These are phyloP conservation scores for Artomyces pyxidatus DNA, from an alignment of 768 basidiomycete species.

Conservation along the genomic window DNA sequence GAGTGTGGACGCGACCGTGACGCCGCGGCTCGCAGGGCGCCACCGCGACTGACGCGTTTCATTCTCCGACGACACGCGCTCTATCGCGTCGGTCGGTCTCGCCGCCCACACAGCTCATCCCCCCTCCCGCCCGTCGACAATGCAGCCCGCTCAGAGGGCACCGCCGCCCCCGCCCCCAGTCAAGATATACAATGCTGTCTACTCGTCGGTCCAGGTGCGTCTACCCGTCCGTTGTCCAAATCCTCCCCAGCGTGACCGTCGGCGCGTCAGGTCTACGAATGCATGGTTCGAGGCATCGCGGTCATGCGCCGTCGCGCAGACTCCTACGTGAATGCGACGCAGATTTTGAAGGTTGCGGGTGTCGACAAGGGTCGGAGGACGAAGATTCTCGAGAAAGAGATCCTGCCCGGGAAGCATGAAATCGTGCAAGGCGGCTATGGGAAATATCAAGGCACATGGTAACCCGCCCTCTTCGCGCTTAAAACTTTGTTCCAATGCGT, in stretches of 20 bases:
- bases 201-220: slow-evolving; percentile 78
- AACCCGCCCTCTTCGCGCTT: slow-evolving; percentile 20
- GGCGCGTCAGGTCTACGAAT: slow-evolving; percentile 77
- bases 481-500: slow-evolving; percentile 2
- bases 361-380: slow-evolving; percentile 95
- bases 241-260: no score
- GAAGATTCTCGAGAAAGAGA: slow-evolving; percentile 96
- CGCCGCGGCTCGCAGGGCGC: background rate
- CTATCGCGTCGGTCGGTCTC: background rate
- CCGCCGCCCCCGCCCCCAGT: slow-evolving; percentile 37
- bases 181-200: slow-evolving; percentile 91
- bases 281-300: slow-evolving; percentile 96
- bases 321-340: slow-evolving; percentile 96
- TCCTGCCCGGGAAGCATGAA: slow-evolving; percentile 90
- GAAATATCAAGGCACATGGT: slow-evolving; percentile 99
- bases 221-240: no score
- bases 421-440: slow-evolving; percentile 99
- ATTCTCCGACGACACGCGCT: background rate
- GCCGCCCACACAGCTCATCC: background rate
- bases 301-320: slow-evolving; percentile 96
- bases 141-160: slow-evolving; percentile 2
- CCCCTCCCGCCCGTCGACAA: slow-evolving; percentile 9
- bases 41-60: background rate
- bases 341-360: slow-evolving; percentile 97
- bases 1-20: no score